Evolutionary conservation across 2,329 filamentous ascomycete genomes (phyloP).

Genomic region (Amylocarpus encephaloides): DNA sequence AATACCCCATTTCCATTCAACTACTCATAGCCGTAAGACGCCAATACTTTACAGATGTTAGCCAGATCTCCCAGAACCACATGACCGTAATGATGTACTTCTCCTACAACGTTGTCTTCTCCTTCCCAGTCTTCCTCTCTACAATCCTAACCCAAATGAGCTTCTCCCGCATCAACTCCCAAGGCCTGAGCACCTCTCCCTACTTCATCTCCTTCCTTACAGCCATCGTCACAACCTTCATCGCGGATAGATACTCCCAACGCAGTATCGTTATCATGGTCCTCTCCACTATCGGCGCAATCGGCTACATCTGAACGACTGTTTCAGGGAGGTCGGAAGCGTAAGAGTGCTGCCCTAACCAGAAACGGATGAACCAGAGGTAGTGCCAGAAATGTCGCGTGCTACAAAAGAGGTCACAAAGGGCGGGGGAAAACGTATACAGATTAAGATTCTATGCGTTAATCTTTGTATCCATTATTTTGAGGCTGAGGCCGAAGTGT

Average conservation of each 20-base stretch:
- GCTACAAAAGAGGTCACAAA: no score
- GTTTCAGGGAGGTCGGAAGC: no score
- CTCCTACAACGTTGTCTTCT: conserved; percentile 58
- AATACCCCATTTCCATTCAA: no score
- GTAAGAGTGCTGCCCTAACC: no score
- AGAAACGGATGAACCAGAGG: no score
- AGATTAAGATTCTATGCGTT: no score
- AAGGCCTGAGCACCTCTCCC: conserved; percentile 66
- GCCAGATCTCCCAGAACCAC: conserved; percentile 49
- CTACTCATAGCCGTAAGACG: no score
- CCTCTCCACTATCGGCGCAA: conserved; percentile 50
- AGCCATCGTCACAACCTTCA: conserved; percentile 53
- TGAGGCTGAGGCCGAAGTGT: no score
- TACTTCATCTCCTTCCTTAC: conserved; percentile 62
- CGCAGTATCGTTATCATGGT: conserved; percentile 53
- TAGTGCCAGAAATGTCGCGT: no score
- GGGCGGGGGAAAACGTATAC: no score
- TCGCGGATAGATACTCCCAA: conserved; percentile 60
- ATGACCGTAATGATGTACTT: conserved; percentile 46
- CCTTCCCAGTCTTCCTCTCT: conserved; percentile 58
- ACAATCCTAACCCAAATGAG: conserved; percentile 61
- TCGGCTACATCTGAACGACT: conserved; percentile 66
- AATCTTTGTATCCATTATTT: no score
- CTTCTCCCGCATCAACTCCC: conserved; percentile 58
- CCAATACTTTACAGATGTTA: no score